Evolutionary conservation across 1,139 yeast species (phyloP), one percentile per base, ranked within the genome.

Genomic region (Candida pseudoviswanathii): DNA sequence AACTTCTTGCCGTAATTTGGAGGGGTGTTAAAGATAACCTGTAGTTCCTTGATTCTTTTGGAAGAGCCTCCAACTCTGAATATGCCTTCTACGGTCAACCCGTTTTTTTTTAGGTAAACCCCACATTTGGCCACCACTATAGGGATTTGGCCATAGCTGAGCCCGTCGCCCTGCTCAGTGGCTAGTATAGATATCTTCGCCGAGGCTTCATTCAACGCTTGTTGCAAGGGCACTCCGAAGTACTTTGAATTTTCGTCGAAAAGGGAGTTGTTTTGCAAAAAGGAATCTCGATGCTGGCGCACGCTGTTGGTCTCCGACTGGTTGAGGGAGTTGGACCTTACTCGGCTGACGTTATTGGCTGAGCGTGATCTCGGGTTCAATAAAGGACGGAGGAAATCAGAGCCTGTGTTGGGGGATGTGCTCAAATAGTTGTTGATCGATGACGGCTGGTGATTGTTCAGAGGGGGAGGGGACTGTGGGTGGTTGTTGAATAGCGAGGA

Each of bases 41-140:
- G 98, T 45, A 94, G 73, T 58, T 90, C 96, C 60, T 89, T 89
- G 43, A 94, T 84, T 48, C 99, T 78, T 63, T 90, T 87, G 25
- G 92, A 86, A 10, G 96, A 86, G 6, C 99, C 99, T 1, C 96
- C 95, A 2, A 94, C 89, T 54, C 99, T 76, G 65, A 94, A 94
- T 5, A 95, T 89, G 3, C 99, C 99, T 64, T 94, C 96, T 1
- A 89, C 86, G 32, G 77, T 77, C 43, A 87, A 68, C 6, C 89
- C 96, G 56, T 89, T 85, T 46, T 82, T 82, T 62, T 94, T 94
- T 54, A 94, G 70, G 63, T 71, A 92, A 1, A 89, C 85, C 2
- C 98, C 97, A 70, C 99, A 92, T 60, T 91, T 89, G 25, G 98
- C 99, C 30, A 94, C 96, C n/a, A 94, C 89, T 24, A 88, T 78